Base-by-base conservation (phyloP, 441 rosid genomes). In the Croton setiger region DNA sequence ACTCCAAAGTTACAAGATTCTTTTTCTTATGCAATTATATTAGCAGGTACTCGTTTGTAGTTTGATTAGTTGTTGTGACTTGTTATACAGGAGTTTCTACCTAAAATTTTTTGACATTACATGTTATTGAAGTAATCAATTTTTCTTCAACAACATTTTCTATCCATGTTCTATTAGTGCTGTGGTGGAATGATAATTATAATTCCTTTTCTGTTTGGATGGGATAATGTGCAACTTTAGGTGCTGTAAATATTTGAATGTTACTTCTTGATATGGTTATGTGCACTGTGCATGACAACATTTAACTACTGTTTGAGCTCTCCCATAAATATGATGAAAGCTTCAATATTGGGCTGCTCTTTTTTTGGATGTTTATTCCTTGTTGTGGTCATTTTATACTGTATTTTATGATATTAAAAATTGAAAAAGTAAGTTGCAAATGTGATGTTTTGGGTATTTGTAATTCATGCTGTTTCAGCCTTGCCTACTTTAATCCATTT, bases 1-100 rank as follows among this genome's bases (percentile, higher is more conserved):
- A 90, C 82, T 92, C 97, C 68, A 92, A 85, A 87, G 93, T 92
- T 75, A 90, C 99, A 56, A 87, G 99, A 79, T 95, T 95, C 87
- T 82, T 92, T 80, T 92, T 88, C 76, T 86, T 95, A 64, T 95
- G 98, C 72, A 95, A 90, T 67, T 92, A 91, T 77, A 88, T 92
- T 68, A 92, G 99, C 99, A 92, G 98, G 99, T 92, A n/a, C 41
- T 18, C 44, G 63, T 61, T 70, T 52, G 18, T 74, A 21, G 17
- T 31, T 58, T 55, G 20, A 57, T 44, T 52, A 10, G 36, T 37
- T 31, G 41, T 63, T 27, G 18, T 33, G 17, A 33, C 31, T 27
- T 27, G 31, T 27, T 27, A 27, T 27, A 3, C 13, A 57, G 53
- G n/a, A 54, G 14, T 31, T 54, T 54, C 36, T 23, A 54, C 9